phyloP scores from a whole-genome alignment of 495 filamentous ascomycete species.

The Neurospora sp. region DNA sequence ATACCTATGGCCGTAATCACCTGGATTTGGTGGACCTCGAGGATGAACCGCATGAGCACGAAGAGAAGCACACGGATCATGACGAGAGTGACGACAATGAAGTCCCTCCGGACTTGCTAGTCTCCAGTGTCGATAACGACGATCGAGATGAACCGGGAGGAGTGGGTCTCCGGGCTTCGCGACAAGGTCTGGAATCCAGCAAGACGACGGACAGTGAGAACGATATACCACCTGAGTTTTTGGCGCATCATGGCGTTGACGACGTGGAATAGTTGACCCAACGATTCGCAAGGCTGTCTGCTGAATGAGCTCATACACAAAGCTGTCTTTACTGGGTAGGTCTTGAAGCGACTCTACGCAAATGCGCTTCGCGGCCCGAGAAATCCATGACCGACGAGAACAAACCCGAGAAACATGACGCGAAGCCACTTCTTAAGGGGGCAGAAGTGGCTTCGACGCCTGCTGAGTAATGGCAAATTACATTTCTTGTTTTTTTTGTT shows the following conservation, averaged over 20 bases:
- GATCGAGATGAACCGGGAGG: neutral
- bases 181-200: conserved; percentile 4
- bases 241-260: conserved; percentile 9
- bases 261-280: conserved; percentile 1
- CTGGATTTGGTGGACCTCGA: conserved; percentile 30
- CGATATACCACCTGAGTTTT: conserved; percentile 30
- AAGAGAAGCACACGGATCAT: conserved; percentile 9
- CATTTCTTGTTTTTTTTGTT: neutral
- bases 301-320: neutral
- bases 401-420: too few species aligned
- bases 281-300: neutral
- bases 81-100: conserved; percentile 19
- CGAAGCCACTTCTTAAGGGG: too few species aligned
- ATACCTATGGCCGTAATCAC: conserved; percentile 15
- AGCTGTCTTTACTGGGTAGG: neutral
- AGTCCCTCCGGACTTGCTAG: conserved; percentile 12
- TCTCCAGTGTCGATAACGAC: neutral
- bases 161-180: neutral
- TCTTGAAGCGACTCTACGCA: too few species aligned
- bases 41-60: conserved; percentile 7
- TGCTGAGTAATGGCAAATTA: neutral
- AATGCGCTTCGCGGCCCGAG: too few species aligned
- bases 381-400: too few species aligned
- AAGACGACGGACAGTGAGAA: conserved; percentile 27
- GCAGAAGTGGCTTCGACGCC: too few species aligned